A percentile compares a stretch with the other conserved stretches of the same genome.
phyloP scores from a whole-genome alignment of 1,139 yeast species.

The Citeromyces hawaiiensis region DNA sequence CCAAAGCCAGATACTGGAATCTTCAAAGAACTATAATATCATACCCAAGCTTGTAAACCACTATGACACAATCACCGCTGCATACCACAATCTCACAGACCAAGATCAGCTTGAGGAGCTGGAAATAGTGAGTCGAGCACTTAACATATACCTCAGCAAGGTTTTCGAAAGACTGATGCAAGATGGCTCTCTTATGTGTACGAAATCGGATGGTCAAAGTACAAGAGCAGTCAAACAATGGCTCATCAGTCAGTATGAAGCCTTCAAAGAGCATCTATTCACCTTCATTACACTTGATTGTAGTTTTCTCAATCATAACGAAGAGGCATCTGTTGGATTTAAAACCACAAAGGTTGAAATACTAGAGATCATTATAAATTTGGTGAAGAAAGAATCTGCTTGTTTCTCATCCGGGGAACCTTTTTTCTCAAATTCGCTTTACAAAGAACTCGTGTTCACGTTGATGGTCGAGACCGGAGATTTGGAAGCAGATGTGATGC shows the following conservation, averaged over 20 bases:
- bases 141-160: slow-evolving; percentile 38
- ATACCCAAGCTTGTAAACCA: slow-evolving; percentile 30
- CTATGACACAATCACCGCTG: slow-evolving; percentile 7
- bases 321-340: slow-evolving; percentile 16
- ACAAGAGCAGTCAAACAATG: slow-evolving; percentile 39
- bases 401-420: slow-evolving; percentile 38
- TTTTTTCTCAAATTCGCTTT: slow-evolving; percentile 51
- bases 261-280: slow-evolving; percentile 36
- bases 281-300: slow-evolving; percentile 17
- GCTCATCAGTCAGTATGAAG: slow-evolving; percentile 46
- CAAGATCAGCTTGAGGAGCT: slow-evolving; percentile 14
- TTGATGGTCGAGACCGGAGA: slow-evolving; percentile 24
- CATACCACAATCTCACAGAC: neutral
- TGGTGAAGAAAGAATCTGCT: slow-evolving; percentile 46
- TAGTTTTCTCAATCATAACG: slow-evolving; percentile 12
- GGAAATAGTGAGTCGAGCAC: slow-evolving; percentile 28
- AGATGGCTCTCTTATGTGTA: slow-evolving; percentile 29
- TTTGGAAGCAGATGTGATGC: slow-evolving; percentile 19
- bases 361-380: slow-evolving; percentile 48
- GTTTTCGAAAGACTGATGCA: slow-evolving; percentile 44
- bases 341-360: slow-evolving; percentile 45
- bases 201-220: slow-evolving; percentile 27
- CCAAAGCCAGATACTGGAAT: slow-evolving; percentile 21
- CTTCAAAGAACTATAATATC: slow-evolving; percentile 38
- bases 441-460: slow-evolving; percentile 30